Conservation (phyloP, 192 early-diverging fungal genomes). For the Rhizophlyctis rosea region DNA sequence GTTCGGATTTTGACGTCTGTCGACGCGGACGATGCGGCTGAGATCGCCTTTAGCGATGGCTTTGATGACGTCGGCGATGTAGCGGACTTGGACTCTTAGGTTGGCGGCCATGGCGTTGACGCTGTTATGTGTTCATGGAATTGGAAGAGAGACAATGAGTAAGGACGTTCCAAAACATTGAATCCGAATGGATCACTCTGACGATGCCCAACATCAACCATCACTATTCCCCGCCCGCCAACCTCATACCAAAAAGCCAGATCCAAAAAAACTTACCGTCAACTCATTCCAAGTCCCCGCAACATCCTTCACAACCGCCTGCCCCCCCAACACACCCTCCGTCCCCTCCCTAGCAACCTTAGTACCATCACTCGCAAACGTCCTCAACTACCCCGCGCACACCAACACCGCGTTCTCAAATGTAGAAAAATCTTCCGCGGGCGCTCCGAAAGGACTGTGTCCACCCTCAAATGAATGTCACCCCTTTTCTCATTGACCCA, state of each 20-base stretch:
- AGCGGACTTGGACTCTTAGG: slow-evolving; percentile 61
- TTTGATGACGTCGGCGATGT: slow-evolving; percentile 53
- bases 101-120: slow-evolving; percentile 71
- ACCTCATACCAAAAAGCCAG: too few species aligned
- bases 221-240: too few species aligned
- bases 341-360: slow-evolving; percentile 58
- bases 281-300: slow-evolving; percentile 64
- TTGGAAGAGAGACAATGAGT: too few species aligned
- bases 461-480: slow-evolving; percentile 52
- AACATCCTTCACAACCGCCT: slow-evolving; percentile 56
- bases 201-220: too few species aligned
- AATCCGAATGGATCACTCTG: too few species aligned
- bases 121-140: too few species aligned
- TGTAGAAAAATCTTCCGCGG: slow-evolving; percentile 69
- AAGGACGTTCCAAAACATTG: too few species aligned
- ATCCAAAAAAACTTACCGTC: too few species aligned
- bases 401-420: slow-evolving; percentile 67
- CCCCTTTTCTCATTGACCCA: too few species aligned
- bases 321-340: slow-evolving; percentile 64
- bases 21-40: slow-evolving; percentile 17
- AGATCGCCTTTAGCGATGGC: slow-evolving; percentile 37
- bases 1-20: slow-evolving; percentile 32
- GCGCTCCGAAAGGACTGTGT: slow-evolving; percentile 80
- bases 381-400: too few species aligned
- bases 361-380: slow-evolving; percentile 64